Conservation (phyloP, 768 basidiomycete species). For the Suillus bovinus region DNA sequence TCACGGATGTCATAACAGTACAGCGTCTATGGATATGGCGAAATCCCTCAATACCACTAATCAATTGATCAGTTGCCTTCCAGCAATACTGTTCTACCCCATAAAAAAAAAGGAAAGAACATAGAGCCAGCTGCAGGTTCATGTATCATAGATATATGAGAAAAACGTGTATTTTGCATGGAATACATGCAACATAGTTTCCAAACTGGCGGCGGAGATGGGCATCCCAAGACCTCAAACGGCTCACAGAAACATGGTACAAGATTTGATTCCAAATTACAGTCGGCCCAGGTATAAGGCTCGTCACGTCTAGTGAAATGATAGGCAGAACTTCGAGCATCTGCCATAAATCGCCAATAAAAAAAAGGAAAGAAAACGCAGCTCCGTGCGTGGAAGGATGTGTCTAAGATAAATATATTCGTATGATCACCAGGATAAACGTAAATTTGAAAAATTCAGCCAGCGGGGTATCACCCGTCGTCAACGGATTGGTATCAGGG, state of each 20-base stretch:
- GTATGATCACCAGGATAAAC: constrained; percentile 26
- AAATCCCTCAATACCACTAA: no score
- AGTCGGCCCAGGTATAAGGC: not conserved
- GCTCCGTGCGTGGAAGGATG: constrained; percentile 13
- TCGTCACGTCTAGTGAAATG: constrained; percentile 1
- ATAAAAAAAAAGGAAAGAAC: not conserved
- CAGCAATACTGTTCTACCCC: not conserved
- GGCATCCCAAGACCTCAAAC: not conserved
- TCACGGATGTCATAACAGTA: not conserved
- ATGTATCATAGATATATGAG: not conserved
- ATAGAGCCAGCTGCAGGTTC: not conserved
- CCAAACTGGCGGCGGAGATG: no score
- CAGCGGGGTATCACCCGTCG: constrained; percentile 39
- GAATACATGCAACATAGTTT: not conserved
- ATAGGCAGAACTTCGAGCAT: not conserved
- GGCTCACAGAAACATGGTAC: not conserved
- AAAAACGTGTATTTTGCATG: not conserved
- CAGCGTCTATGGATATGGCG: no score
- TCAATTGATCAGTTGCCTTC: not conserved
- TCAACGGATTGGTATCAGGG: constrained; percentile 40
- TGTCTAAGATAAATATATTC: not conserved
- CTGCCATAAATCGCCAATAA: constrained; percentile 2
- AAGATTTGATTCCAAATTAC: constrained; percentile 9
- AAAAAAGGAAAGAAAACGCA: constrained; percentile 10
- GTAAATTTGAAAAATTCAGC: constrained; percentile 27